These are phyloP conservation scores for Gossypium davidsonii DNA, from an alignment of 441 rosid genomes.

Conservation along the genomic window DNA sequence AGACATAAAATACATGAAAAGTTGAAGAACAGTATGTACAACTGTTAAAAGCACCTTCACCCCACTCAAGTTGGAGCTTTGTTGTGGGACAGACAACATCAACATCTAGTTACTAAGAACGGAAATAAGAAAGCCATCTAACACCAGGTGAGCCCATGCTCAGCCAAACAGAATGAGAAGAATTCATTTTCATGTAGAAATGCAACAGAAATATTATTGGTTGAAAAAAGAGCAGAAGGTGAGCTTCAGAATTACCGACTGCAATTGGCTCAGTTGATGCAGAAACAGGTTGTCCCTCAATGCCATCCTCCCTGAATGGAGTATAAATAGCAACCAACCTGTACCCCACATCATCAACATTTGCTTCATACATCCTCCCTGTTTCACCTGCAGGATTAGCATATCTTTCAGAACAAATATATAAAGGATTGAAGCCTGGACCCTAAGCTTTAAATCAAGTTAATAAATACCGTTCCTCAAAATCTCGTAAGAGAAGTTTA, in stretches of 20 bases:
- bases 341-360: conserved; percentile 98
- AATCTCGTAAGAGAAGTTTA: neutral
- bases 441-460: neutral
- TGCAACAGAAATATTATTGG: neutral
- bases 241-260: conserved; percentile 55
- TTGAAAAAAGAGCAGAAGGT: conserved; percentile 5
- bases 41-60: neutral
- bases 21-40: neutral
- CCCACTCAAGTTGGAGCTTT: neutral
- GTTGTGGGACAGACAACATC: neutral
- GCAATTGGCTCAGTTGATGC: conserved; percentile 91
- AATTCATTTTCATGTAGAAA: neutral
- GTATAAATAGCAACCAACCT: conserved; percentile 86
- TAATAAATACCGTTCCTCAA: neutral
- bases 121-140: neutral
- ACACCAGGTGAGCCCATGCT: neutral
- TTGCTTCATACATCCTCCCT: conserved; percentile 91
- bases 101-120: neutral
- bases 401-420: conserved; percentile 14
- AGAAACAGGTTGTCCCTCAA: conserved; percentile 93
- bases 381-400: conserved; percentile 67
- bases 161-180: neutral
- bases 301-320: conserved; percentile 90
- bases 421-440: neutral
- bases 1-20: neutral